A percentile compares a stretch with the other conserved stretches of the same genome.
phyloP scores from a whole-genome alignment of 306 rosid genomes.

The Styphnolobium japonicum region DNA sequence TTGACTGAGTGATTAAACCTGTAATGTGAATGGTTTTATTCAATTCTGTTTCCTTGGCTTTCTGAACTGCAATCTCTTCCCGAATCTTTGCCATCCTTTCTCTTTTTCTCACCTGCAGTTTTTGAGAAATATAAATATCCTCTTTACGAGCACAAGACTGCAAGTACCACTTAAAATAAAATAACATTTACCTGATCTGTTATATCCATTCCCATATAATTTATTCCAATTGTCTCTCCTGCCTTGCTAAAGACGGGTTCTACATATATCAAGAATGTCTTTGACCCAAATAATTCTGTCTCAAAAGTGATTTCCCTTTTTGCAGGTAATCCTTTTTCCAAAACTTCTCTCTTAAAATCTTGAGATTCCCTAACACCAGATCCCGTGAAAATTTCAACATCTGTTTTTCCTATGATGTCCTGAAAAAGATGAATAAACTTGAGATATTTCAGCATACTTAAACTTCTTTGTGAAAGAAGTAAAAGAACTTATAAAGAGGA shows the following conservation, averaged over 20 bases:
- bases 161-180: background rate
- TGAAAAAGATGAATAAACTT: conserved; percentile 23
- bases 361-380: conserved; percentile 84
- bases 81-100: conserved; percentile 87
- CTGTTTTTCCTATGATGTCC: conserved; percentile 94
- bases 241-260: conserved; percentile 93
- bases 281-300: conserved; percentile 77
- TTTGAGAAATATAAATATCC: conserved; percentile 15
- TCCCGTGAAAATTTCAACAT: conserved; percentile 88
- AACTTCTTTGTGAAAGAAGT: conserved; percentile 18
- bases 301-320: conserved; percentile 93
- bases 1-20: conserved; percentile 42
- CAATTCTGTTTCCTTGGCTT: conserved; percentile 89
- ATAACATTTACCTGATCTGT: conserved; percentile 73
- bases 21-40: conserved; percentile 95
- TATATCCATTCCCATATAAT: conserved; percentile 97
- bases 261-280: conserved; percentile 85
- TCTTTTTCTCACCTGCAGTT: conserved; percentile 74
- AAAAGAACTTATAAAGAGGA: background rate
- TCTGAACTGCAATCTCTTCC: conserved; percentile 91
- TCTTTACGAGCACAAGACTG: background rate
- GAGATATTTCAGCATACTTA: background rate
- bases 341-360: conserved; percentile 89
- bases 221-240: conserved; percentile 88
- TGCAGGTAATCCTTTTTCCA: conserved; percentile 82